Evolutionary conservation across 2,329 filamentous ascomycete genomes (phyloP).

Genomic region (Aschersonia sp.): DNA sequence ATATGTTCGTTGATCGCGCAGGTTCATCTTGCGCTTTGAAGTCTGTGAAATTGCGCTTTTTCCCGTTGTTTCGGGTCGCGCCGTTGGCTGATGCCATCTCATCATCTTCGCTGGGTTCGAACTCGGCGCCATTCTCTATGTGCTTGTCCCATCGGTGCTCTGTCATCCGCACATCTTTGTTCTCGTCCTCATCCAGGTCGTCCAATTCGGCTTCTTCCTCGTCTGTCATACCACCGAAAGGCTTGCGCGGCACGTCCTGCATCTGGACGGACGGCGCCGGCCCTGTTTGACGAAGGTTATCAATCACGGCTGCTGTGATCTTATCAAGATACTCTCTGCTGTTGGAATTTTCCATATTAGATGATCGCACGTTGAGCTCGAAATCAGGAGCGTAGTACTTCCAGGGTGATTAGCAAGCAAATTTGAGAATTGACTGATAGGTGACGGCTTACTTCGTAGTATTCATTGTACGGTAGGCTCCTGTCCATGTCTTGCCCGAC

Average conservation of each 20-base stretch:
- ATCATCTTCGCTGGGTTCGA: conserved; percentile 82
- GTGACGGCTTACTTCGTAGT: conserved; percentile 51
- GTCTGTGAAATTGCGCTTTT: conserved; percentile 36
- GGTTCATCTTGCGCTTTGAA: conserved; percentile 28
- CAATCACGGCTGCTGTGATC: conserved; percentile 67
- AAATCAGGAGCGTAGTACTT: conserved; percentile 88
- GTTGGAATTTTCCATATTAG: conserved; percentile 85
- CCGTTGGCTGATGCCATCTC: conserved; percentile 63
- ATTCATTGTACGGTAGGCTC: conserved; percentile 90
- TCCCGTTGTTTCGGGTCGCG: conserved; percentile 37
- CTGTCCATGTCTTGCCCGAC: conserved; percentile 70
- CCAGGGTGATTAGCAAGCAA: conserved; percentile 8
- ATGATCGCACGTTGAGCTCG: conserved; percentile 75
- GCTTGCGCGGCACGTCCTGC: conserved; percentile 56
- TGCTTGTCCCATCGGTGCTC: conserved; percentile 72
- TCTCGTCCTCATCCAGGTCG: conserved; percentile 68
- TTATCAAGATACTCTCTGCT: conserved; percentile 68
- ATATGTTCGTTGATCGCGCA: conserved; percentile 10
- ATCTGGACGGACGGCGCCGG: conserved; percentile 85
- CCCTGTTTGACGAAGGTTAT: conserved; percentile 76
- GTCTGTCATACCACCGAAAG: conserved; percentile 47
- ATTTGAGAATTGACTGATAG: not conserved
- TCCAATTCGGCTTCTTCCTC: conserved; percentile 53
- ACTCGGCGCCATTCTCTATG: conserved; percentile 62
- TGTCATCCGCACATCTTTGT: conserved; percentile 70